Percentiles rank a stretch among this genome's conserved stretches.
These are phyloP conservation scores for Purpureocillium lavendulum DNA, from an alignment of 2,329 filamentous ascomycete species.

Conservation along the genomic window DNA sequence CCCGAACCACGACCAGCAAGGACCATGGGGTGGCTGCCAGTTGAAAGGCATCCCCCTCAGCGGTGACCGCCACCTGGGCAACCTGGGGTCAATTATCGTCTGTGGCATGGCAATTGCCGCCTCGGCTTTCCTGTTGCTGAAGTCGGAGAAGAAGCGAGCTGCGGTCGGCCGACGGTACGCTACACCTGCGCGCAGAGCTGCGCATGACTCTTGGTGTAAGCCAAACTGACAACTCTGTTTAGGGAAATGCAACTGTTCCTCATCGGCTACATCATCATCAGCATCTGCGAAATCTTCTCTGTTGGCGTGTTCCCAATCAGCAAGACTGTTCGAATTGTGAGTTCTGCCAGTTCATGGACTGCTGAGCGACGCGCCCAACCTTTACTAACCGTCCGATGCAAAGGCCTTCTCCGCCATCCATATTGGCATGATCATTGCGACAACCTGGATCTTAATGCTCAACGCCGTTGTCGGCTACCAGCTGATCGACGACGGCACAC, in stretches of 20 bases:
- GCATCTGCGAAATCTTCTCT: conserved; percentile 94
- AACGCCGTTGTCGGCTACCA: conserved; percentile 93
- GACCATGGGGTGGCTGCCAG: conserved; percentile 61
- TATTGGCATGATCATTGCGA: conserved; percentile 80
- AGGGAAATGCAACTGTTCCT: conserved; percentile 98
- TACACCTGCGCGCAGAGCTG: background rate
- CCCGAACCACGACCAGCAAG: conserved; percentile 48
- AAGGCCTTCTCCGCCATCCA: conserved; percentile 86
- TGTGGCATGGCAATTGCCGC: conserved; percentile 67
- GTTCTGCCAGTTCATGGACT: conserved; percentile 23
- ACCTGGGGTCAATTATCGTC: conserved; percentile 86
- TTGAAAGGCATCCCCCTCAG: conserved; percentile 68
- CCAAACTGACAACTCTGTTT: conserved; percentile 8
- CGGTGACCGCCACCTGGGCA: conserved; percentile 60
- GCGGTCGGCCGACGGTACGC: conserved; percentile 82
- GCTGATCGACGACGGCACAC: conserved; percentile 85
- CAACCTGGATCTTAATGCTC: conserved; percentile 82
- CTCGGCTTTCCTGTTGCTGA: conserved; percentile 60
- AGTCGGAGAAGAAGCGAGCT: conserved; percentile 82
- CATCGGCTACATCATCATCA: conserved; percentile 73
- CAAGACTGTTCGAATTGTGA: conserved; percentile 61
- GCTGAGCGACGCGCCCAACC: background rate
- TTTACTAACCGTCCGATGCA: conserved; percentile 9
- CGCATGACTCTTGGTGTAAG: background rate
- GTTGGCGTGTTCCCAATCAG: conserved; percentile 80